These are phyloP conservation scores for Blastomyces emzantsi DNA, from an alignment of 2,329 filamentous ascomycete genomes.

Conservation along the genomic window DNA sequence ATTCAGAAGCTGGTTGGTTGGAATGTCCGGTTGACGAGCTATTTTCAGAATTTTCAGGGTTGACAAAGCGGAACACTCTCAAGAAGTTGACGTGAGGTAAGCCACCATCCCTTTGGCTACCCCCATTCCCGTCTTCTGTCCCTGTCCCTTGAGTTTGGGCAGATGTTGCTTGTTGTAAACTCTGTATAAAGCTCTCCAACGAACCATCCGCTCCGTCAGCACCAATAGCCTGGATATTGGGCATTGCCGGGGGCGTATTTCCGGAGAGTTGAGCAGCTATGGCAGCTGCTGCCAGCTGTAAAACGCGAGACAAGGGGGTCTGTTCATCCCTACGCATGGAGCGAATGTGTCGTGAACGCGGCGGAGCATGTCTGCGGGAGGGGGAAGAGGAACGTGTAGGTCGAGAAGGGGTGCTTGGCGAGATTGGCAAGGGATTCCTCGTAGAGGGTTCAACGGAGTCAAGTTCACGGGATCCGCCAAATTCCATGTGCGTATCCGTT, in stretches of 20 bases:
- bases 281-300: constrained; percentile 55
- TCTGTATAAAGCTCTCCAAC: constrained; percentile 54
- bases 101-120: constrained; percentile 31
- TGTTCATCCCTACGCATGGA: constrained; percentile 50
- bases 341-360: constrained; percentile 47
- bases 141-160: constrained; percentile 40
- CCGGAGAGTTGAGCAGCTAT: constrained; percentile 58
- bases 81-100: constrained; percentile 57
- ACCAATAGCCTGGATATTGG: constrained; percentile 47
- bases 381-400: constrained; percentile 26
- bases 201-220: constrained; percentile 52
- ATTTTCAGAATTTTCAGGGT: constrained; percentile 35
- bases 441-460: constrained; percentile 36
- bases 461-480: constrained; percentile 34
- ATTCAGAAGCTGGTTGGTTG: constrained; percentile 20
- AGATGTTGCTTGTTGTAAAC: constrained; percentile 54
- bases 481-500: constrained; percentile 35
- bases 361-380: constrained; percentile 32
- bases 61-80: constrained; percentile 59
- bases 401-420: constrained; percentile 21
- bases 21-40: constrained; percentile 17
- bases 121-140: constrained; percentile 19
- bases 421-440: constrained; percentile 22
- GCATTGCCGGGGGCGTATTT: constrained; percentile 47
- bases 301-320: constrained; percentile 51